These are phyloP conservation scores for Solanum piurae DNA, from an alignment of 257 asterid species.

Conservation along the genomic window DNA sequence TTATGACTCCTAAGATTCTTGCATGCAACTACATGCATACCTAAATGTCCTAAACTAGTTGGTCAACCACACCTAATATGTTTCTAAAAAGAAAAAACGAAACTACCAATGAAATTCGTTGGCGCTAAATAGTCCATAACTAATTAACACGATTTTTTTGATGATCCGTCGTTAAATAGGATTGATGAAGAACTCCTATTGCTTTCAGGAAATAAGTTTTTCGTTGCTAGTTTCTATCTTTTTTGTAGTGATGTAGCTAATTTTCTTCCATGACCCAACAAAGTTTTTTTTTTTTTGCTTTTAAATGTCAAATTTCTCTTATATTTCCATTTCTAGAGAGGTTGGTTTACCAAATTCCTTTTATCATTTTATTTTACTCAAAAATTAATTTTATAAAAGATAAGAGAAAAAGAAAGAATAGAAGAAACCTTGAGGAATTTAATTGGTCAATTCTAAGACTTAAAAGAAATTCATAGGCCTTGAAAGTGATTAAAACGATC, in stretches of 20 bases:
- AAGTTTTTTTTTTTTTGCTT: background rate
- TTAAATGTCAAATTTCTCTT: background rate
- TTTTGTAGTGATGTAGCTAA: background rate
- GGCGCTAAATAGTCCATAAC: background rate
- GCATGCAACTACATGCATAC: background rate
- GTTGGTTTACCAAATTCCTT: background rate
- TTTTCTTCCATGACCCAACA: background rate
- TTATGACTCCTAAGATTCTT: constrained; percentile 3
- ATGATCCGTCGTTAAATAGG: background rate
- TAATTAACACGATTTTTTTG: background rate
- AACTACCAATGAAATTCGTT: background rate
- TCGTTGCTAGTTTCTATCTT: background rate
- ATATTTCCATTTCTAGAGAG: background rate
- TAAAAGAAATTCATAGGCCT: background rate
- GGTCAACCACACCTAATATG: constrained; percentile 9
- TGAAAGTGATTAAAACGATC: background rate
- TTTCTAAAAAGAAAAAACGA: background rate
- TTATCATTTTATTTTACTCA: background rate
- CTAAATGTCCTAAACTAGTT: background rate
- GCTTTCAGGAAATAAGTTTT: background rate
- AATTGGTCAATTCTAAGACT: background rate
- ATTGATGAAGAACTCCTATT: background rate
- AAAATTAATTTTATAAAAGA: background rate
- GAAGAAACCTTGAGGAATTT: background rate
- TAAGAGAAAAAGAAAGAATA: background rate